Evolutionary conservation across 441 rosid species (phyloP).

Genomic region (Metrosideros polymorpha): DNA sequence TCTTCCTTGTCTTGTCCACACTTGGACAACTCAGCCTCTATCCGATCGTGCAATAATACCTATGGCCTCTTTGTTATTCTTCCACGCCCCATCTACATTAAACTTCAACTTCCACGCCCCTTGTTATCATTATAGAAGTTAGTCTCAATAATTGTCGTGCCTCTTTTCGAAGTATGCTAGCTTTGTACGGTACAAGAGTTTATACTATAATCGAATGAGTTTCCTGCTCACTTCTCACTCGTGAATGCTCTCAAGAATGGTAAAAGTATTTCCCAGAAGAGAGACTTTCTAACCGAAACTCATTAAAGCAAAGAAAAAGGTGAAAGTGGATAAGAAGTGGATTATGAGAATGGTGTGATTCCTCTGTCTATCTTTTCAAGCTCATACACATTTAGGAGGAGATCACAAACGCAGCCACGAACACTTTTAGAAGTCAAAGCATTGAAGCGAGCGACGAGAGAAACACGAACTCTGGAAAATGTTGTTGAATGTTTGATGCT

Average conservation of each 20-base stretch:
- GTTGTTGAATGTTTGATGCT: not conserved
- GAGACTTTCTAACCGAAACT: not conserved
- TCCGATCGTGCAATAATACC: accelerated
- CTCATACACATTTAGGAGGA: not conserved
- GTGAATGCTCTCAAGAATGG: not conserved
- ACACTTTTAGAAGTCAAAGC: not conserved
- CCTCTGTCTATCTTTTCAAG: not conserved
- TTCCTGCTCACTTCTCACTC: not conserved
- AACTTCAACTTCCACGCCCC: not conserved
- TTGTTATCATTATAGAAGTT: not conserved
- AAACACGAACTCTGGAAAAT: not conserved
- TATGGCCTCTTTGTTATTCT: not conserved
- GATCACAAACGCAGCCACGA: not conserved
- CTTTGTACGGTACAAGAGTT: not conserved
- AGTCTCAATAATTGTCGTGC: not conserved
- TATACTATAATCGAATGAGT: not conserved
- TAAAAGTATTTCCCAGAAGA: not conserved
- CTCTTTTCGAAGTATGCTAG: not conserved
- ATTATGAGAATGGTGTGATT: not conserved
- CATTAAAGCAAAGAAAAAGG: not conserved
- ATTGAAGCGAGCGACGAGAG: not conserved
- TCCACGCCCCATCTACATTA: not conserved
- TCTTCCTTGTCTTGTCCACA: not conserved
- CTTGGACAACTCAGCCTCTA: not conserved
- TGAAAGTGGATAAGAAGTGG: not conserved